Base-by-base conservation (phyloP, 495 filamentous ascomycete species). In the Penicillium alfredii region DNA sequence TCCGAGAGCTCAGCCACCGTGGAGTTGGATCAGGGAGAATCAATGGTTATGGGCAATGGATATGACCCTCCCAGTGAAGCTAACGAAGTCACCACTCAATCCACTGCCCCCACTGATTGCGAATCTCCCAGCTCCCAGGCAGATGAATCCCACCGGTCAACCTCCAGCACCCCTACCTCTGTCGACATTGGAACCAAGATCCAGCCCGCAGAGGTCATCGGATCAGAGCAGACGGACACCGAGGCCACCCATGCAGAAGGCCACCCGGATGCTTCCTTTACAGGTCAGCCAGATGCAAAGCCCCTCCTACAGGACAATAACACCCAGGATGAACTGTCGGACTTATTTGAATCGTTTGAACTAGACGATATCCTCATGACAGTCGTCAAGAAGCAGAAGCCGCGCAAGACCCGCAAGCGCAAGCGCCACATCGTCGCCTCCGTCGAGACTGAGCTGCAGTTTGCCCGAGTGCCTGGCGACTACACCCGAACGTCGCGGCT, bases 401-500 rank as follows among this genome's bases (percentile, higher is more conserved):
- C 36, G 27, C 35, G 44, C 4, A 53, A 51, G 19, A 40, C n/a
- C n/a, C 39, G 42, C 20, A 34, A 42, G 9, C 43, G 51, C 17
- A 62, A 57, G 40, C 43, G 49, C 24, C 37, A 51, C 26, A 37
- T 74, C 4, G 40, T 71, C 18, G 48, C 63, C 14, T 69, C 69
- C 0, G 63, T 69, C 21, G 71, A 73, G 35, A 54, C 59, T 13
- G 61, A 68, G 18, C 39, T 45, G n/a, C 49, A 64, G 8, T 43
- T 63, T 13, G 55, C 66, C 47, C 68, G 82, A 29, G 59, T 71
- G 0, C 86, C 85, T 0, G 83, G 86, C 0, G 86, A 93, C 53
- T 90, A 89, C 53, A 79, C 80, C 34, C 80, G 84, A 19, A 89
- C 84, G 0, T 71, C 77, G 1, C 60, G 73, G 16, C 69, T 94